Evolutionary conservation across 495 filamentous ascomycete genomes (phyloP), one percentile per base, ranked within the genome.

Genomic region (Penicillium coffeae): DNA sequence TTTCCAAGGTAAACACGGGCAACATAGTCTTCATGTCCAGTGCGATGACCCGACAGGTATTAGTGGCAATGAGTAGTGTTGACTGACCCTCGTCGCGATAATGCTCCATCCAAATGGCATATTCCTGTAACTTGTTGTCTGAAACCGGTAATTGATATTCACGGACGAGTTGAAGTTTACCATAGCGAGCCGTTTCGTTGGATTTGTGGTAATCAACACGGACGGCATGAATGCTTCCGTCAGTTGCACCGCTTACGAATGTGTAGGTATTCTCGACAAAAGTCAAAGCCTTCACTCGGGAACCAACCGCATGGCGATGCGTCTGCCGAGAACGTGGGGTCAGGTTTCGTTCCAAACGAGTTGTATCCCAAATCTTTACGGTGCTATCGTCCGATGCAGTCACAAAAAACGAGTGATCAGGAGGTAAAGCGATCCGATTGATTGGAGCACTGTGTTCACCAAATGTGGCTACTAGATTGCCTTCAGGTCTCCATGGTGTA

Each of bases 231-330:
- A 99, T 83, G 52, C 84, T 92, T 6, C 94, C 94, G 65, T 99
- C 93, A 16, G 80, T 89, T 5, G 87, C 91, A 38, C 85, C 90
- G 54, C 88, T 95, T 51, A 94, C 75, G 59, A 97, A 96, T 15
- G 84, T 89, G 66, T 96, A 88, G 0, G 94, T 96, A 51, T 94
- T 89, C 58, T 96, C 91, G 25, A 99, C 79, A 63, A 97, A 97
- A 42, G 85, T 87, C 18, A 96, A 58, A 6, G 89, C 82, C 19
- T 87, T 85, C 7, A 96, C 86, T 47, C 82, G 85, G 0, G 84
- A 78, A 2, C 83, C 86, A 4, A 69, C 45, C 1, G 78, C 77
- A 64, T 96, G 89, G 47, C 73, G 83, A 65, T 94, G 83, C 0
- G 88, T 96, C 57, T 93, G 89, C n/a, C 94, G 78, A 10, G 90